Evolutionary conservation across 2,329 filamentous ascomycete genomes (phyloP), one percentile per base, ranked within the genome.

Genomic region (Epichloe elymi): DNA sequence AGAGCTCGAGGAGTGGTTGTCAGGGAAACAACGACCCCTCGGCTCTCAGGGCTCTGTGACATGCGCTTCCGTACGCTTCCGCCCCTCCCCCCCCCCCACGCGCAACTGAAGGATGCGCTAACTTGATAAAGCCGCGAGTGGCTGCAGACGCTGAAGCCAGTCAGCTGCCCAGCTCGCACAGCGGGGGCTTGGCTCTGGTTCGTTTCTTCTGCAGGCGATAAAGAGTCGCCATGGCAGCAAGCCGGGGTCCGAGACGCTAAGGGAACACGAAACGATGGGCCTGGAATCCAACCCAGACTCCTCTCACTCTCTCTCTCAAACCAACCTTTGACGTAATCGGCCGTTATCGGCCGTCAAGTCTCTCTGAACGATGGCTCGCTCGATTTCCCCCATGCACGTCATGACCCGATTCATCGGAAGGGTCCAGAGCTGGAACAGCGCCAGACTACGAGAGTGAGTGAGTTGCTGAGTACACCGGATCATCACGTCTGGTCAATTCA

Each of bases 201-300:
- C 26, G 26, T 30, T 30, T 30, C 26, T 30, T 30, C 33, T 44
- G 48, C 49, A 46, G 33, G 17, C 35, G 37, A n/a, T 38, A 14
- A 38, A 41, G 54, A 58, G 57, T 58, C 57, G 55, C 56, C 56
- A 55, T 58, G 56, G 57, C 56, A 56, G 53, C 57, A 46, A 49
- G 23, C 50, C 51, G 49, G 50, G 50, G 53, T 55, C 53, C 52
- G 52, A 55, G 53, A 56, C 50, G 46, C 44, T 41, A 37, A 35
- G 2, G 33, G 36, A 43, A 19, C 17, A 11, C 46, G 30, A 55
- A 51, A 56, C 56, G 54, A 56, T 54, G 26, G 10, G 30, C 30
- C 30, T 30, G 30, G 30, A 30, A 30, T 1, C 30, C 30, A 4
- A 11, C 30, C 10, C 26, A 30, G 26, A 30, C 26, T 30, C 6